phyloP scores from a whole-genome alignment of 768 basidiomycete species.

The Tylopilus subfusipes region DNA sequence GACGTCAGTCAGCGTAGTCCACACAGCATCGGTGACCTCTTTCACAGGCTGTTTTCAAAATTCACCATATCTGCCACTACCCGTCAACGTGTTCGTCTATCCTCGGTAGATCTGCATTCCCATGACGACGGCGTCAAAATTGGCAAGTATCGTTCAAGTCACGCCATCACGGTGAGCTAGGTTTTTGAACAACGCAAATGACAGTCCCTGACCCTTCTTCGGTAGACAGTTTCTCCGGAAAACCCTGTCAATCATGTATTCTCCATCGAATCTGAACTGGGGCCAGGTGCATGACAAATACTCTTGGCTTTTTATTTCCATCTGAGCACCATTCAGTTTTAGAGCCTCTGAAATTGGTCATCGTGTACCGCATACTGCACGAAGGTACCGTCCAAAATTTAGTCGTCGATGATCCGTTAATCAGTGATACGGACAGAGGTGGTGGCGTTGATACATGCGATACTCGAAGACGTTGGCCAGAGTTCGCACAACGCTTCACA shows the following conservation, averaged over 20 bases:
- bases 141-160: slow-evolving; percentile 43
- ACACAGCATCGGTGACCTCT: background rate
- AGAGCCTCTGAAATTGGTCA: slow-evolving; percentile 58
- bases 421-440: slow-evolving; percentile 49
- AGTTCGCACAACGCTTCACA: slow-evolving; percentile 32
- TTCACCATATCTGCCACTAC: slow-evolving; percentile 86
- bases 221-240: slow-evolving; percentile 71
- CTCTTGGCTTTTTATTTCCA: slow-evolving; percentile 3
- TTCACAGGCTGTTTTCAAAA: slow-evolving; percentile 75
- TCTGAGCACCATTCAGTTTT: slow-evolving; percentile 42
- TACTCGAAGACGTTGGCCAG: slow-evolving; percentile 42
- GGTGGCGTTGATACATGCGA: slow-evolving; percentile 53
- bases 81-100: slow-evolving; percentile 74
- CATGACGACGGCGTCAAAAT: slow-evolving; percentile 51
- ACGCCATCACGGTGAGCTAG: slow-evolving; percentile 46
- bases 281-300: slow-evolving; percentile 46
- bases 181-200: background rate
- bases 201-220: background rate
- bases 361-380: slow-evolving; percentile 75
- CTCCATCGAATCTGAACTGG: slow-evolving; percentile 60
- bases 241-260: slow-evolving; percentile 81
- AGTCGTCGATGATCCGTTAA: slow-evolving; percentile 2
- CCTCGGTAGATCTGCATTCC: slow-evolving; percentile 51
- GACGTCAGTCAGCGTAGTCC: background rate
- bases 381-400: slow-evolving; percentile 54